A percentile compares a stretch with the other conserved stretches of the same genome.
These are phyloP conservation scores for Solioccasus polychromus DNA, from an alignment of 768 basidiomycete genomes.

Conservation along the genomic window DNA sequence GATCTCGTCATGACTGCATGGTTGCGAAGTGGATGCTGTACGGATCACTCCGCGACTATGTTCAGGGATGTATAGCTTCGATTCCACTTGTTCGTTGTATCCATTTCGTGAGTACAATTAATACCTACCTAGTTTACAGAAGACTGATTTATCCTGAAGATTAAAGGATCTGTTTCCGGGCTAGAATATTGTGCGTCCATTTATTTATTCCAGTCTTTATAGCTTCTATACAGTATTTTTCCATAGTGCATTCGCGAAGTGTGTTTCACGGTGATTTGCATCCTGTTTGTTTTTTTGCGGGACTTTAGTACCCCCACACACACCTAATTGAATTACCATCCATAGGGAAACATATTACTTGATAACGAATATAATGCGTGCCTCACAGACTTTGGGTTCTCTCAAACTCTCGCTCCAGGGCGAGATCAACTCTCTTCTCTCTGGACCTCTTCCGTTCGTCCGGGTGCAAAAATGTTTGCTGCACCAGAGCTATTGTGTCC, in stretches of 20 bases:
- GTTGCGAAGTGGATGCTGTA: constrained; percentile 8
- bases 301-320: too few relatives aligned
- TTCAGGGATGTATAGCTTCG: background rate
- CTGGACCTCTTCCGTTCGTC: background rate
- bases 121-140: too few relatives aligned
- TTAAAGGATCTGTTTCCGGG: constrained; percentile 1
- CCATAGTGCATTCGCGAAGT: background rate
- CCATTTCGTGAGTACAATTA: background rate
- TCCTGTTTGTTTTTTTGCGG: background rate
- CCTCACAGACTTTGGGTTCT: background rate
- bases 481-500: background rate
- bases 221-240: background rate
- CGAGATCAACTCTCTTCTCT: background rate
- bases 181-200: constrained; percentile 1
- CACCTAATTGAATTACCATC: background rate
- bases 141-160: background rate
- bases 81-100: background rate
- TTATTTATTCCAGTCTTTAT: background rate
- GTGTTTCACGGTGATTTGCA: constrained; percentile 10
- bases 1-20: constrained; percentile 4
- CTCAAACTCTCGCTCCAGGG: background rate
- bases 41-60: background rate
- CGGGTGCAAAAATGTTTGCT: background rate
- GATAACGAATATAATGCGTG: background rate
- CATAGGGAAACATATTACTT: background rate